A percentile compares a stretch with the other conserved stretches of the same genome.
phyloP scores from a whole-genome alignment of 2,329 filamentous ascomycete genomes.

The Trichophyton mentagrophytes region DNA sequence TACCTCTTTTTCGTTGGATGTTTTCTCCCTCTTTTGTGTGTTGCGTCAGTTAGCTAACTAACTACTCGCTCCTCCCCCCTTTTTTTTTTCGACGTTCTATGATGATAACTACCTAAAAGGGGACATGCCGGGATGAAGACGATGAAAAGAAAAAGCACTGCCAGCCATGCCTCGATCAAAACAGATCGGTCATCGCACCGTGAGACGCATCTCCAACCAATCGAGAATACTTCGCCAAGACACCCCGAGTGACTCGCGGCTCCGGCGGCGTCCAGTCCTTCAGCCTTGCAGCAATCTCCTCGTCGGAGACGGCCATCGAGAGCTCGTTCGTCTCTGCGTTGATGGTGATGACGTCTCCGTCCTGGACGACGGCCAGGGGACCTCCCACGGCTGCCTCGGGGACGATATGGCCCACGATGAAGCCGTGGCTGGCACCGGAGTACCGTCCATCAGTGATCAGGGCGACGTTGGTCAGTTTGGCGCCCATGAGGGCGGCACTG shows the following conservation, averaged over 20 bases:
- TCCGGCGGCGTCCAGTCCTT: constrained; percentile 57
- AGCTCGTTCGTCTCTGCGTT: constrained; percentile 65
- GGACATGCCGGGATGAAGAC: too few species aligned
- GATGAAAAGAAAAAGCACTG: too few species aligned
- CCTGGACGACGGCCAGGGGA: constrained; percentile 67
- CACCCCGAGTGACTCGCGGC: constrained; percentile 64
- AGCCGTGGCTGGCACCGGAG: constrained; percentile 68
- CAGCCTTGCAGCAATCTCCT: constrained; percentile 54
- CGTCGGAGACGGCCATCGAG: constrained; percentile 58
- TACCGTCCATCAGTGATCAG: constrained; percentile 72
- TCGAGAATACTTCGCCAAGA: constrained; percentile 76
- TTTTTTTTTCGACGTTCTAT: too few species aligned
- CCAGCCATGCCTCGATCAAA: constrained; percentile 23
- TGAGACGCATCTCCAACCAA: constrained; percentile 85
- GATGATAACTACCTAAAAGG: too few species aligned
- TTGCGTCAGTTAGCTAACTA: too few species aligned
- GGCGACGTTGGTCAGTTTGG: constrained; percentile 72
- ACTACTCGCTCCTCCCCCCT: too few species aligned
- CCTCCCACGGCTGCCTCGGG: constrained; percentile 78
- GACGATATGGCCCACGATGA: constrained; percentile 86
- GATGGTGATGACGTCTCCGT: constrained; percentile 70
- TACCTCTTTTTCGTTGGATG: too few species aligned
- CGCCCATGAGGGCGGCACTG: constrained; percentile 83
- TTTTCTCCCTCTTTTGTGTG: too few species aligned
- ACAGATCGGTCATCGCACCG: constrained; percentile 76